These are phyloP conservation scores for Clohesyomyces aquaticus DNA, from an alignment of 495 filamentous ascomycete species.

Conservation along the genomic window DNA sequence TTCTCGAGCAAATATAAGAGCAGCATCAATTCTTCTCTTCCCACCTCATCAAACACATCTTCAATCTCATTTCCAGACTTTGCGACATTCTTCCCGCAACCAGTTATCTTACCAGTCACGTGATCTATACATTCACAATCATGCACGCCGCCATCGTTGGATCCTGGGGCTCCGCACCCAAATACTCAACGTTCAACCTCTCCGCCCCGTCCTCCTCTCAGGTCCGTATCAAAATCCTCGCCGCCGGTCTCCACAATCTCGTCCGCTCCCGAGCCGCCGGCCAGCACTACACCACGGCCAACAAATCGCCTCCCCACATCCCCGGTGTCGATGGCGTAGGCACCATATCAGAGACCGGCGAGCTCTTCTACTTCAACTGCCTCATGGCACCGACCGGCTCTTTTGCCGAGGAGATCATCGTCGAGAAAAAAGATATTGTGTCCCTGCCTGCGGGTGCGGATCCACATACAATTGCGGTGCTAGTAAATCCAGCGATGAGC, in stretches of 20 bases:
- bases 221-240: constrained; percentile 42
- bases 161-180: neutral
- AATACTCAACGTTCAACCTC: neutral
- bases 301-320: constrained; percentile 47
- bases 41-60: no score
- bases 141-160: neutral
- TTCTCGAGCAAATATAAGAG: no score
- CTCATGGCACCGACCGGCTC: constrained; percentile 34
- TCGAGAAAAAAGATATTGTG: constrained; percentile 40
- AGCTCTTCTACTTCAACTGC: constrained; percentile 51
- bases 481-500: constrained; percentile 54
- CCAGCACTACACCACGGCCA: constrained; percentile 45
- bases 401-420: constrained; percentile 50
- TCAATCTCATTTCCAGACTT: no score
- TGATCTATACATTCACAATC: neutral
- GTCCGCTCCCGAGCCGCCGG: constrained; percentile 53
- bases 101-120: no score
- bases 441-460: constrained; percentile 48
- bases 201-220: constrained; percentile 18
- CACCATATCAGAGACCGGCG: constrained; percentile 37
- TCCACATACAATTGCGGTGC: constrained; percentile 49
- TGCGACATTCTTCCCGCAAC: no score
- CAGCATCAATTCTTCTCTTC: no score
- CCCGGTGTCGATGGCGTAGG: constrained; percentile 51
- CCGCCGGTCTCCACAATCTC: constrained; percentile 51